Evolutionary conservation across 2,329 filamentous ascomycete genomes (phyloP).

Genomic region (Hypoxylon sp.): DNA sequence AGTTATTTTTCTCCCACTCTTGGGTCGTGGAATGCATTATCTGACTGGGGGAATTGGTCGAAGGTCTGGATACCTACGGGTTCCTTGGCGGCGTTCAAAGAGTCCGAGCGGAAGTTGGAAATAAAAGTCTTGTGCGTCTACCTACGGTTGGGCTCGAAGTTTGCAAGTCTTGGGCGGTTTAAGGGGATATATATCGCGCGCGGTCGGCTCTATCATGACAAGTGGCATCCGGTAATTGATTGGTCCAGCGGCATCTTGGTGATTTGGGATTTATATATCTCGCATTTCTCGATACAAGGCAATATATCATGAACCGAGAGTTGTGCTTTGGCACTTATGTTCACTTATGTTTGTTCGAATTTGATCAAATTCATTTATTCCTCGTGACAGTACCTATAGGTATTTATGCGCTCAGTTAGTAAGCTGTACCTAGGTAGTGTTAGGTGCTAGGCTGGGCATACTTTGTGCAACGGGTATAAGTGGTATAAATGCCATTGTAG

Average conservation of each 20-base stretch:
- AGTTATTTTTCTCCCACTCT: neutral
- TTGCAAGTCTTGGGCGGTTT: neutral
- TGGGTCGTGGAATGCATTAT: neutral
- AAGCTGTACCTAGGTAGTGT: neutral
- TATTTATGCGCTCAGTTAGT: neutral
- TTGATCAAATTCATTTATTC: neutral
- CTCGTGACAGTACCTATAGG: neutral
- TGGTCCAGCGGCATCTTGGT: neutral
- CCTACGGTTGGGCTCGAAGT: neutral
- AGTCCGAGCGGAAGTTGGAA: slow-evolving; percentile 3
- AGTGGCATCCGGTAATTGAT: slow-evolving; percentile 6
- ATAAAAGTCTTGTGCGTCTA: neutral
- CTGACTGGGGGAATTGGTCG: neutral
- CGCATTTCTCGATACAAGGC: slow-evolving; percentile 9
- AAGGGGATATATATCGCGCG: neutral
- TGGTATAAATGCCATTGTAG: too few relatives aligned
- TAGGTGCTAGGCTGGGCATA: neutral
- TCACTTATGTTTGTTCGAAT: neutral
- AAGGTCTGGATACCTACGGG: slow-evolving; percentile 14
- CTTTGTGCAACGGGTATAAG: too few relatives aligned
- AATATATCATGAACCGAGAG: neutral
- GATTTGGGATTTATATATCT: slow-evolving; percentile 19
- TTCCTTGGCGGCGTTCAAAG: slow-evolving; percentile 20
- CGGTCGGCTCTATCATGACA: neutral
- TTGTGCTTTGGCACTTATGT: neutral